A percentile compares a stretch with the other conserved stretches of the same genome.
Evolutionary conservation across 2,329 filamentous ascomycete species (phyloP).

Genomic region (Penicillium vulpinum): DNA sequence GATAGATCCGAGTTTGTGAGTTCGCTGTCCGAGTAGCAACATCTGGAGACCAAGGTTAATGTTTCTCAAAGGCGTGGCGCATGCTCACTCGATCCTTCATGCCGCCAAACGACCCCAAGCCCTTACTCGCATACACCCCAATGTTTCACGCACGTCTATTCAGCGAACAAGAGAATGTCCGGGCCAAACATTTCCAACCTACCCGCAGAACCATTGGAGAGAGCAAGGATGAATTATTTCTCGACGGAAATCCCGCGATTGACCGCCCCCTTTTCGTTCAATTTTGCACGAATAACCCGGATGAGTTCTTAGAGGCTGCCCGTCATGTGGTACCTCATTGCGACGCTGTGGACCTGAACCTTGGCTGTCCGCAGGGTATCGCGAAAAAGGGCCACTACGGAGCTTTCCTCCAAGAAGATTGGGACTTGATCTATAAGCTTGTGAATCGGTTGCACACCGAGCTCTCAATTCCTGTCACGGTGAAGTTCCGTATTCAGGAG

Average conservation of each 20-base stretch:
- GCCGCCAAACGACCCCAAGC: constrained; percentile 61
- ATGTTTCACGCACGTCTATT: constrained; percentile 97
- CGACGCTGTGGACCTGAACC: constrained; percentile 91
- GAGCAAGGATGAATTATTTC: constrained; percentile 49
- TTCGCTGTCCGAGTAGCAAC: constrained; percentile 19
- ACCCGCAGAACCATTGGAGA: constrained; percentile 40
- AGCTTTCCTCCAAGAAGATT: constrained; percentile 91
- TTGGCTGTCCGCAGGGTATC: constrained; percentile 95
- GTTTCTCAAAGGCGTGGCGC: constrained; percentile 75
- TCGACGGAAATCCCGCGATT: constrained; percentile 82
- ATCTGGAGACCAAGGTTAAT: neutral
- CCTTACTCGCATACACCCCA: constrained; percentile 83
- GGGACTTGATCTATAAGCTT: constrained; percentile 75
- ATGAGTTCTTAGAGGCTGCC: constrained; percentile 63
- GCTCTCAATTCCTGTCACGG: constrained; percentile 81
- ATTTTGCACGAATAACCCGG: constrained; percentile 68
- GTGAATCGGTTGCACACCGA: constrained; percentile 79
- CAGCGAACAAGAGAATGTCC: constrained; percentile 71
- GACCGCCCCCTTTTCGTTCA: constrained; percentile 94
- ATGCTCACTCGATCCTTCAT: constrained; percentile 94
- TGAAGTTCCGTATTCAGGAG: constrained; percentile 89
- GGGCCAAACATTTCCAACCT: constrained; percentile 78
- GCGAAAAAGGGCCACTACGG: constrained; percentile 89
- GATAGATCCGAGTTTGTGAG: constrained; percentile 96
- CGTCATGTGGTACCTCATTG: constrained; percentile 79